A percentile compares a stretch with the other conserved stretches of the same genome.
These are phyloP conservation scores for Serendipita sp. DNA, from an alignment of 768 basidiomycete species.

Conservation along the genomic window DNA sequence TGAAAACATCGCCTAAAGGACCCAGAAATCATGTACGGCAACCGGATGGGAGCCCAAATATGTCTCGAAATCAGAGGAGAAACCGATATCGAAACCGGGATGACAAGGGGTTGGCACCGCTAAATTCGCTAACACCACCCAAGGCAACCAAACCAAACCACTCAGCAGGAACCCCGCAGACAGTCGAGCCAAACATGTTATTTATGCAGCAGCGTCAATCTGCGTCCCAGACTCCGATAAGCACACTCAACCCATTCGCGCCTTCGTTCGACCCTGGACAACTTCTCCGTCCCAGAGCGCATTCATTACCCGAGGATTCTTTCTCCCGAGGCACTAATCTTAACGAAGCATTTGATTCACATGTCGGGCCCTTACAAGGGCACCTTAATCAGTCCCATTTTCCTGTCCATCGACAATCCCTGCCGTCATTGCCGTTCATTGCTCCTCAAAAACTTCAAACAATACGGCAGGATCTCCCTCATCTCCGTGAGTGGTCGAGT, in stretches of 20 bases:
- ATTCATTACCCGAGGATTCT: neutral
- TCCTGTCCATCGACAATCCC: no score
- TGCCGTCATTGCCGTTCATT: neutral
- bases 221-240: neutral
- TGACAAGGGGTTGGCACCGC: no score
- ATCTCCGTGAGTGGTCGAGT: neutral
- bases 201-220: neutral
- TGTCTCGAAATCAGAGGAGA: no score
- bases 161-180: no score
- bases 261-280: neutral
- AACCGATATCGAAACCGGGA: no score
- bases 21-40: no score
- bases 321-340: neutral
- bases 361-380: no score
- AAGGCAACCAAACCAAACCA: no score
- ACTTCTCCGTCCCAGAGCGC: neutral
- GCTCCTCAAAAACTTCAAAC: neutral
- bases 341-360: neutral
- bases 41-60: no score
- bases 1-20: no score
- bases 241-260: neutral
- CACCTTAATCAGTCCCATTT: no score
- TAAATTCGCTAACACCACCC: no score
- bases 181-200: neutral
- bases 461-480: neutral